phyloP scores from a whole-genome alignment of 352 stramenopile genomes.

The Globisporangium takayamanum region DNA sequence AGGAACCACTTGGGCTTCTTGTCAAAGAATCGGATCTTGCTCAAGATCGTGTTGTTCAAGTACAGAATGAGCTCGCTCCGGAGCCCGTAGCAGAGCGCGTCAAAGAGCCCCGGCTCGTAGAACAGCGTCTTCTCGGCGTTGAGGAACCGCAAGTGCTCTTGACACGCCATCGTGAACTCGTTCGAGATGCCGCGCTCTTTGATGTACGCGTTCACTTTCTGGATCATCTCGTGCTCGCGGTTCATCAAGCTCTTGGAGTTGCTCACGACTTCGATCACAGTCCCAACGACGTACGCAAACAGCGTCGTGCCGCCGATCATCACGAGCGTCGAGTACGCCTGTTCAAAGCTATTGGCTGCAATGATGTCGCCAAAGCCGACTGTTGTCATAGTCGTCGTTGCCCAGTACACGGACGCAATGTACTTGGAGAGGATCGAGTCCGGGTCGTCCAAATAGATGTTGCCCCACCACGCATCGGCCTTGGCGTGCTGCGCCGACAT shows the following conservation, averaged over 20 bases:
- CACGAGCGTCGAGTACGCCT: constrained; percentile 74
- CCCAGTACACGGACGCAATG: constrained; percentile 83
- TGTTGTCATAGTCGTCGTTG: constrained; percentile 79
- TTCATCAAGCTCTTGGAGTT: constrained; percentile 78
- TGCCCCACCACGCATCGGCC: constrained; percentile 47
- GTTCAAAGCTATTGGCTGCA: constrained; percentile 64
- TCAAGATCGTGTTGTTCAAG: constrained; percentile 47
- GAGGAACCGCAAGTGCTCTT: constrained; percentile 68
- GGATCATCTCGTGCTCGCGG: constrained; percentile 61
- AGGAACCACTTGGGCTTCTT: constrained; percentile 85
- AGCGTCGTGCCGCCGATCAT: constrained; percentile 78
- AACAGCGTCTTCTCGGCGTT: constrained; percentile 72
- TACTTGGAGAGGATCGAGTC: constrained; percentile 58
- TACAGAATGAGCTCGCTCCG: constrained; percentile 61
- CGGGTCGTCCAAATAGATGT: constrained; percentile 47
- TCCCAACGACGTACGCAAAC: constrained; percentile 78
- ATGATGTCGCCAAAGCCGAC: constrained; percentile 85
- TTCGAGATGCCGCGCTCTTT: constrained; percentile 68
- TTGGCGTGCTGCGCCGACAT: constrained; percentile 47
- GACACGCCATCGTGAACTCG: constrained; percentile 62
- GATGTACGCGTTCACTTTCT: constrained; percentile 70
- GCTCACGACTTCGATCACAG: constrained; percentile 73
- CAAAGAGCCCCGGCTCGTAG: constrained; percentile 48
- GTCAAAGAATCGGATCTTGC: constrained; percentile 73
- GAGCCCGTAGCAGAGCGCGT: constrained; percentile 58